Evolutionary conservation across 2,329 filamentous ascomycete genomes (phyloP), one percentile per base, ranked within the genome.

Genomic region (Colletotrichum brevisporum): DNA sequence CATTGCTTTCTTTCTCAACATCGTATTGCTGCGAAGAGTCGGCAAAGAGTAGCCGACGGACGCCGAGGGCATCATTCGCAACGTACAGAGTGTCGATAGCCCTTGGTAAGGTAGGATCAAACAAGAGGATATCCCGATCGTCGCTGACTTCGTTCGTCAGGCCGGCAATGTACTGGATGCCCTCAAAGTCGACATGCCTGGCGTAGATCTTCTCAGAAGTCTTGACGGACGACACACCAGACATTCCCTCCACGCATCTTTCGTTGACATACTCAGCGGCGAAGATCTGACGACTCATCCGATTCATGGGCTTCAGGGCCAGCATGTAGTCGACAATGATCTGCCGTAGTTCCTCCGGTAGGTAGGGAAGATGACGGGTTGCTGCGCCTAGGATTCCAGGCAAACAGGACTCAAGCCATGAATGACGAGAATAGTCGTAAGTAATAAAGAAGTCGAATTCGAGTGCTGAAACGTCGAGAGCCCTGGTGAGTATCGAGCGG

Each of bases 41-140:
- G 26, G 26, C 43, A 47, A 58, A 58, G 9, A 56, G 10, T 13
- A 58, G 5, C n/a, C n/a, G 43, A 8, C 43, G 55, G 18, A 58
- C 36, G 24, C 55, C 55, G 15, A 58, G 55, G 15, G 45, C 39
- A 48, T 58, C 24, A 47, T 41, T 58, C 4, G 55, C 39, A 58
- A 58, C 12, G 43, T 58, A 48, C 24, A 58, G 26, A 18, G 21
- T 58, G 55, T 58, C 43, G 41, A 26, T 27, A 9, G 16, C 15
- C 16, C 24, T 58, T 16, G 15, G 43, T 15, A 26, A 31, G 6
- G 6, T 58, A 8, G 55, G 55, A 21, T 58, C 55, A 26, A 58
- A 58, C 55, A 58, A 10, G 10, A 58, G 9, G 10, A 48, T 13
- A 15, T 58, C 55, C 43, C 5, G 6, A 24, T 26, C 43, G 43